phyloP scores from a whole-genome alignment of 805 yeast species.

The Pichia paraexigua region DNA sequence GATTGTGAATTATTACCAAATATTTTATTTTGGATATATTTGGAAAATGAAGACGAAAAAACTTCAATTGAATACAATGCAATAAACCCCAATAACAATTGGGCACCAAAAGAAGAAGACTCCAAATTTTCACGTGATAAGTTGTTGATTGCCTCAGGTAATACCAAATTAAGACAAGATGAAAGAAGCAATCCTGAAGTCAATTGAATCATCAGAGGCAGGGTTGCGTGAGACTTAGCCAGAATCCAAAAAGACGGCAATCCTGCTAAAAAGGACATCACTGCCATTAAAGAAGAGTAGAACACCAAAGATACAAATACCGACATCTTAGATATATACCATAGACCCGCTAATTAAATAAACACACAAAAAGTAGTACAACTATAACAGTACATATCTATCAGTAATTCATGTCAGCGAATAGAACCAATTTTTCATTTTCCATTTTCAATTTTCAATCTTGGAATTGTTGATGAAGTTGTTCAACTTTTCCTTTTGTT shows the following conservation, averaged over 20 bases:
- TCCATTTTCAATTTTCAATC: neutral
- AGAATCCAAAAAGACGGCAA: conserved; percentile 8
- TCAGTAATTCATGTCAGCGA: neutral
- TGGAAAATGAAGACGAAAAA: neutral
- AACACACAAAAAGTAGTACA: neutral
- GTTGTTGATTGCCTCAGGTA: conserved; percentile 10
- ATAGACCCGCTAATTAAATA: neutral
- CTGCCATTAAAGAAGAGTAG: conserved; percentile 5
- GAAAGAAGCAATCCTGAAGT: conserved; percentile 12
- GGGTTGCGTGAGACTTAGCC: neutral
- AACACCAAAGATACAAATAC: neutral
- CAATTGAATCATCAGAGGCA: conserved; percentile 4
- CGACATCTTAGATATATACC: neutral
- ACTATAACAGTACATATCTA: too few relatives aligned
- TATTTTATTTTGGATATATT: neutral
- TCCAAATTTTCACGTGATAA: neutral
- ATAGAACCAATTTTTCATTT: neutral
- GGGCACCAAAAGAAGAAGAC: conserved; percentile 6
- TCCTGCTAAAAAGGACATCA: conserved; percentile 9
- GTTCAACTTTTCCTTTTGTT: neutral
- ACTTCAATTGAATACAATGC: conserved; percentile 6
- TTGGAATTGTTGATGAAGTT: neutral
- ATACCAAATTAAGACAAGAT: conserved; percentile 7
- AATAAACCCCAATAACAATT: conserved; percentile 10
- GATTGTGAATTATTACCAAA: neutral